Evolutionary conservation across 2,329 filamentous ascomycete genomes (phyloP).

Genomic region (Aspergillus terreus): DNA sequence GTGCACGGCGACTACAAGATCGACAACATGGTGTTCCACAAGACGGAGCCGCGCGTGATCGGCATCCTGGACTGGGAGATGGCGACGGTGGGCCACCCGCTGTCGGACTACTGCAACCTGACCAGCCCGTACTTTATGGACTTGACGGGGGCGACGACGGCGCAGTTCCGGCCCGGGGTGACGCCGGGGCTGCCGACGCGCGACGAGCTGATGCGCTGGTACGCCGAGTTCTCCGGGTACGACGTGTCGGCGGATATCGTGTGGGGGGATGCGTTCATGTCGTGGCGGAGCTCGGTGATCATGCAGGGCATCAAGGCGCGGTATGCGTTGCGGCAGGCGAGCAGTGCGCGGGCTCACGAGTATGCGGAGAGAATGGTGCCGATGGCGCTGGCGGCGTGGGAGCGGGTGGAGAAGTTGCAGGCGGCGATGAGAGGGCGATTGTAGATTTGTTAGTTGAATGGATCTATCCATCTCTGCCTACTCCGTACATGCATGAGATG

Average conservation of each 20-base stretch:
- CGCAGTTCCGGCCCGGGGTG: slow-evolving; percentile 57
- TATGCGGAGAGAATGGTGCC: slow-evolving; percentile 68
- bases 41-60: slow-evolving; percentile 80
- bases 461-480: too few species aligned
- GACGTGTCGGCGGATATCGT: slow-evolving; percentile 57
- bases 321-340: slow-evolving; percentile 80
- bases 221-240: slow-evolving; percentile 66
- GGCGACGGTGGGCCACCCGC: slow-evolving; percentile 93
- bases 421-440: slow-evolving; percentile 35
- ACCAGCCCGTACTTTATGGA: slow-evolving; percentile 39
- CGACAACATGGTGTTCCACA: slow-evolving; percentile 85
- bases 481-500: too few species aligned
- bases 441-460: slow-evolving; percentile 23
- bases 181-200: slow-evolving; percentile 64
- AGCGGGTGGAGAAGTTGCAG: slow-evolving; percentile 57
- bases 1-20: slow-evolving; percentile 98
- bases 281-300: slow-evolving; percentile 58
- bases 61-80: slow-evolving; percentile 98
- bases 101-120: slow-evolving; percentile 86
- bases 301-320: slow-evolving; percentile 91
- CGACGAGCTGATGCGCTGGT: slow-evolving; percentile 62
- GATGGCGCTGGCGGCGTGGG: slow-evolving; percentile 76
- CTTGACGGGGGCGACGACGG: slow-evolving; percentile 32
- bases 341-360: slow-evolving; percentile 72
- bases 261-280: slow-evolving; percentile 63